Evolutionary conservation across 345 rosid species (phyloP), one percentile per base, ranked within the genome.

Genomic region (Psidium guajava): DNA sequence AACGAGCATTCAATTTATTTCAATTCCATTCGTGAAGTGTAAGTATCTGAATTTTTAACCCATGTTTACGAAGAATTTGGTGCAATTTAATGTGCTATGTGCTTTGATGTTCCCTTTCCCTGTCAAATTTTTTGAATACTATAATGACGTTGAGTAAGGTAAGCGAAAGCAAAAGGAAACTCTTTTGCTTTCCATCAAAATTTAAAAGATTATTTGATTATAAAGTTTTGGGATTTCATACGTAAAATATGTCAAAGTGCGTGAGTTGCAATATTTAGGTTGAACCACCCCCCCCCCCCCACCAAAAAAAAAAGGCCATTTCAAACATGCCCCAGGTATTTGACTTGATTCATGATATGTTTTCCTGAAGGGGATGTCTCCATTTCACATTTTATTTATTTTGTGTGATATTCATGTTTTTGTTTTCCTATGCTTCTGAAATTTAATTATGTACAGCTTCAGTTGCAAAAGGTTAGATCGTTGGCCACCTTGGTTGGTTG

Each of bases 1-100:
- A 95, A 93, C 3, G 83, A 85, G 84, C 88, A 93, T 91, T 90
- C 99, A n/a, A 98, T 98, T 69, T 95, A 95, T 85, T 96, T 96
- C 89, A 96, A 96, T 92, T 98, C 99, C 84, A 92, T 96, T 80
- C 88, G 99, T 57, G 99, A 98, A 93, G 95, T 95, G 99, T 98
- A 91, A 94, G 98, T 91, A 86, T 87, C 11, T 74, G 3, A 32
- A 58, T 25, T 42, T 58, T 59, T 28, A n/a, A 40, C 24, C 55
- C 50, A 27, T 61, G 52, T 69, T 36, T 54, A 69, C 6, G 4
- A 64, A 32, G 75, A 32, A 64, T 28, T 69, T 9, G 77, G 47
- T 0, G 13, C 77, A 69, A 69, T 69, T 69, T 69, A 69, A 18
- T 69, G 47, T 69, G 47, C 47, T 69, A 18, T 69, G 47, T 69